These are phyloP conservation scores for Aspergillus viridinutans DNA, from an alignment of 2,329 filamentous ascomycete genomes.

Conservation along the genomic window DNA sequence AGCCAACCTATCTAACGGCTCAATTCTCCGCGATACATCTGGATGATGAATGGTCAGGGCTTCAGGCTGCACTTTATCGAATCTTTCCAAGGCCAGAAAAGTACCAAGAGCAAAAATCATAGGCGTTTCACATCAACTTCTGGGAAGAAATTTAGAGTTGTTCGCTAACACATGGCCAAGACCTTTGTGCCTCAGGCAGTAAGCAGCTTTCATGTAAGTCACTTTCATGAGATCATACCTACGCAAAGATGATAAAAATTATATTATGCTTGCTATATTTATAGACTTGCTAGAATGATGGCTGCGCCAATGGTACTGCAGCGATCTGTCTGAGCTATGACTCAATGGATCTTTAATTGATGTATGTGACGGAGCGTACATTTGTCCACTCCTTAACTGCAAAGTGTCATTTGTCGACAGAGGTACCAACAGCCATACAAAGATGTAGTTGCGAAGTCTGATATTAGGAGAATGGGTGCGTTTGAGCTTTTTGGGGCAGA, in stretches of 20 bases:
- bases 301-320: neutral
- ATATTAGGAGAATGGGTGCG: too few relatives aligned
- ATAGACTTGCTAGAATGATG: neutral
- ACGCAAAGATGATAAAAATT: neutral
- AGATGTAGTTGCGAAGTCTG: neutral
- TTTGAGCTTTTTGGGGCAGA: neutral
- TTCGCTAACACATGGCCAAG: too few relatives aligned
- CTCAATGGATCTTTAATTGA: too few relatives aligned
- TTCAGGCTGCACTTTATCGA: neutral
- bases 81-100: neutral
- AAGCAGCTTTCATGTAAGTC: neutral
- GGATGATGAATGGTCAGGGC: neutral
- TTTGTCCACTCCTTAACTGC: too few relatives aligned
- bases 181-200: neutral
- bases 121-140: neutral
- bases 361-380: too few relatives aligned
- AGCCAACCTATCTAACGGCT: too few relatives aligned
- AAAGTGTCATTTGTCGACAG: too few relatives aligned
- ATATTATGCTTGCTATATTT: neutral
- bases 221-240: neutral
- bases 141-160: too few relatives aligned
- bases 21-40: neutral
- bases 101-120: neutral
- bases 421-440: too few relatives aligned
- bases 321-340: too few relatives aligned